These are phyloP conservation scores for Colletotrichum eleusines DNA, from an alignment of 2,329 filamentous ascomycete species.

Conservation along the genomic window DNA sequence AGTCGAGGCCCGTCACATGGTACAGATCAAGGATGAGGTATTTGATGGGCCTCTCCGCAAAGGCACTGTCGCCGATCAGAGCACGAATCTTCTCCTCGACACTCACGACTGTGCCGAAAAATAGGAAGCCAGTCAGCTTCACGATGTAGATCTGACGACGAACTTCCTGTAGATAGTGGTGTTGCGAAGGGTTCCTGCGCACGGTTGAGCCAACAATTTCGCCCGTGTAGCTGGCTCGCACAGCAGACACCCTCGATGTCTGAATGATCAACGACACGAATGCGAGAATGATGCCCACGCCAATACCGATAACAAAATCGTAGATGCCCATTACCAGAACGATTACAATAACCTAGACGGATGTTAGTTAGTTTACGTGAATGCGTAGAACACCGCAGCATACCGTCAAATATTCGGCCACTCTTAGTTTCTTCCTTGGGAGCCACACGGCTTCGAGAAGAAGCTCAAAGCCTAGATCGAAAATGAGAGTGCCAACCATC, in stretches of 20 bases:
- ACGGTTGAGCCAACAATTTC: constrained; percentile 93
- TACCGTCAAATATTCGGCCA: constrained; percentile 89
- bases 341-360: constrained; percentile 77
- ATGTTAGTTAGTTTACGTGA: constrained; percentile 44
- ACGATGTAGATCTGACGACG: constrained; percentile 91
- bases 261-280: constrained; percentile 93
- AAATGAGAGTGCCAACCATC: constrained; percentile 96
- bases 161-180: constrained; percentile 86
- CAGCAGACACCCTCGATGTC: constrained; percentile 88
- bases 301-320: constrained; percentile 95
- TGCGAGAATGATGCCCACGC: constrained; percentile 90
- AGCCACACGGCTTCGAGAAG: constrained; percentile 89
- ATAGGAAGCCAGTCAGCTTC: constrained; percentile 94
- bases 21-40: constrained; percentile 91
- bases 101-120: constrained; percentile 97
- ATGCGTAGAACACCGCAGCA: constrained; percentile 44
- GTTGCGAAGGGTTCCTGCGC: constrained; percentile 88
- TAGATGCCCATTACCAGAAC: constrained; percentile 96
- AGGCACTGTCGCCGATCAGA: constrained; percentile 85
- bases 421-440: constrained; percentile 88
- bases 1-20: constrained; percentile 93
- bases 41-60: constrained; percentile 82
- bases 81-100: constrained; percentile 90
- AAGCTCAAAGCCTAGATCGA: constrained; percentile 92
- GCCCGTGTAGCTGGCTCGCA: constrained; percentile 90